Conservation (phyloP, 148 eudicot genomes). For the Suaeda aralocaspica region DNA sequence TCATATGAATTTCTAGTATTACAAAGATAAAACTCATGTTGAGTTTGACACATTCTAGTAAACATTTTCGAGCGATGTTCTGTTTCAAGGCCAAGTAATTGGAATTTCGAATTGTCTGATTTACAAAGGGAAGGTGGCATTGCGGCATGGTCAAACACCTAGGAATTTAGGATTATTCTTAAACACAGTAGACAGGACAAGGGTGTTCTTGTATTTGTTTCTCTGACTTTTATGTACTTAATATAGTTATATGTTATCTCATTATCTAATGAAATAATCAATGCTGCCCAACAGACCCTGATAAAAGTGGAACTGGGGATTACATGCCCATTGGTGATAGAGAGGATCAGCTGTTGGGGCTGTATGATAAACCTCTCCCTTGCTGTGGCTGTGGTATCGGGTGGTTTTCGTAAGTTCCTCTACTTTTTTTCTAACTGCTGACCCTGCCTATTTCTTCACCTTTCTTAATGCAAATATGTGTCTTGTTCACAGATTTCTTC, state of each 20-base stretch:
- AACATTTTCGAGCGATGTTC: not conserved
- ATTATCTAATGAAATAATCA: not conserved
- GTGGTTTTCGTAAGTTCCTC: slow-evolving; percentile 54
- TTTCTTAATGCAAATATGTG: slow-evolving; percentile 1
- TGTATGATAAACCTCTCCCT: slow-evolving; percentile 60
- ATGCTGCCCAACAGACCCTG: slow-evolving; percentile 29
- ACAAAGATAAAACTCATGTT: not conserved
- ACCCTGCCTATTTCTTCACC: slow-evolving; percentile 5
- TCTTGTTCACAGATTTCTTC: slow-evolving; percentile 41
- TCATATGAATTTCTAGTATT: not conserved
- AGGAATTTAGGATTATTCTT: not conserved
- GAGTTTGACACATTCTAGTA: not conserved
- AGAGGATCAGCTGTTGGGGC: slow-evolving; percentile 38
- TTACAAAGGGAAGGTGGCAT: not conserved
- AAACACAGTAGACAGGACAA: not conserved
- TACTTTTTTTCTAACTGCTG: not conserved
- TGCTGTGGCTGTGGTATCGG: slow-evolving; percentile 69
- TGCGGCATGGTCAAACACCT: not conserved
- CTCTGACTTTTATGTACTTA: not conserved
- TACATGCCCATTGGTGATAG: slow-evolving; percentile 29
- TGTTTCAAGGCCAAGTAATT: not conserved
- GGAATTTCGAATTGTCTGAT: not conserved
- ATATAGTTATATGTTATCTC: not conserved
- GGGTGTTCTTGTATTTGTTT: not conserved
- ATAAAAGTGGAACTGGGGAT: slow-evolving; percentile 28